Evolutionary conservation across 2,329 filamentous ascomycete genomes (phyloP).

Genomic region (Colletotrichum tofieldiae): DNA sequence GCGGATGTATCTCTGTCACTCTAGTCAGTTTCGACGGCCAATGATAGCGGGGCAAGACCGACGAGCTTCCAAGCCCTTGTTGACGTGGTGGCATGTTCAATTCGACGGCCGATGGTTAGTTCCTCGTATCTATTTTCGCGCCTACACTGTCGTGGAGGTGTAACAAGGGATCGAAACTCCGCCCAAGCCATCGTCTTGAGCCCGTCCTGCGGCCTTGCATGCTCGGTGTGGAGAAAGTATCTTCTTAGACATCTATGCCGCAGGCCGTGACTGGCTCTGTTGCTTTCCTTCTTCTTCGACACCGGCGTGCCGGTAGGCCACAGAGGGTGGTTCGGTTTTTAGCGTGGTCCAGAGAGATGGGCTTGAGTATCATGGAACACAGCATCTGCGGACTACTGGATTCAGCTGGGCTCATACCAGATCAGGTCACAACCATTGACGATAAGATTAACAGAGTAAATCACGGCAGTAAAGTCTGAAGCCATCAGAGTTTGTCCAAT

Average conservation of each 20-base stretch:
- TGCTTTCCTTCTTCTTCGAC: neutral
- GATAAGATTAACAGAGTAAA: neutral
- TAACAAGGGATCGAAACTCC: neutral
- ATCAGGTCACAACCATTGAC: no score
- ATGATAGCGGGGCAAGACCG: neutral
- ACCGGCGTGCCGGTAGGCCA: neutral
- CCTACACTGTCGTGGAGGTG: neutral
- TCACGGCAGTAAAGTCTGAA: no score
- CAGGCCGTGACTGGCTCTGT: neutral
- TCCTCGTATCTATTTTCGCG: neutral
- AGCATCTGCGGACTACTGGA: neutral
- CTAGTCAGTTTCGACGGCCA: neutral
- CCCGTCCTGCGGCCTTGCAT: neutral
- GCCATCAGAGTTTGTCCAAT: neutral
- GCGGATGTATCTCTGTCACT: neutral
- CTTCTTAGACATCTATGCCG: neutral
- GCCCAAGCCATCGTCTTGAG: neutral
- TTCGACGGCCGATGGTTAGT: neutral
- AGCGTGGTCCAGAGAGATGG: neutral
- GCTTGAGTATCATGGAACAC: neutral
- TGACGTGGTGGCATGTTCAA: no score
- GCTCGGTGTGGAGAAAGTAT: neutral
- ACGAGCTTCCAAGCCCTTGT: neutral
- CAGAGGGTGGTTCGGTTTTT: neutral
- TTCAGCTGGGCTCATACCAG: neutral